A percentile compares a stretch with the other conserved stretches of the same genome.
phyloP scores from a whole-genome alignment of 495 filamentous ascomycete genomes.

The Penicillium antarcticum region DNA sequence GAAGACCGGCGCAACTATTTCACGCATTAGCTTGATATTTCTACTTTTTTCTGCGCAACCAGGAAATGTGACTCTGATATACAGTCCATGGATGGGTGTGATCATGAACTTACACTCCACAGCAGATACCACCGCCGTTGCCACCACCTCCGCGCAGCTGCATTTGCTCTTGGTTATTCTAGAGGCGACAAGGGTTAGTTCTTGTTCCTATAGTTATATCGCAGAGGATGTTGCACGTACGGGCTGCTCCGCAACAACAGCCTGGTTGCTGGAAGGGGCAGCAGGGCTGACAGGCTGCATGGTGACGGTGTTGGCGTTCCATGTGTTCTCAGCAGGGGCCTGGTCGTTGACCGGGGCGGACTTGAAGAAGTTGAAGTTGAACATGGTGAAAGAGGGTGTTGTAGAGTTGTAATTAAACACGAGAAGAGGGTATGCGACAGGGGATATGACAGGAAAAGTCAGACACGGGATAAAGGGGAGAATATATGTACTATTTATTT shows the following conservation, averaged over 20 bases:
- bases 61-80: not conserved
- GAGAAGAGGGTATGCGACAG: not conserved
- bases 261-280: conserved; percentile 24
- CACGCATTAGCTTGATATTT: conserved; percentile 7
- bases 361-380: conserved; percentile 41
- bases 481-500: conserved; percentile 2
- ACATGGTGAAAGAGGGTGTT: conserved; percentile 23
- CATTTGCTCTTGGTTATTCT: conserved; percentile 39
- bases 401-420: not conserved
- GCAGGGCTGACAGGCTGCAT: conserved; percentile 40
- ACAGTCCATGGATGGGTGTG: not conserved
- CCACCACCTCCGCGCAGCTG: conserved; percentile 43
- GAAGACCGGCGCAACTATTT: conserved; percentile 40
- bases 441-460: not conserved
- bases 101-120: conserved; percentile 37
- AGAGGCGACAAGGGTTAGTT: conserved; percentile 1
- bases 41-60: not conserved
- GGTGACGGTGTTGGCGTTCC: conserved; percentile 37
- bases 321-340: conserved; percentile 18
- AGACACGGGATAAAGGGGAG: not conserved
- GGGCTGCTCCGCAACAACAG: conserved; percentile 37
- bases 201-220: not conserved
- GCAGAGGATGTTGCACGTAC: conserved; percentile 16
- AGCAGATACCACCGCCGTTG: conserved; percentile 40
- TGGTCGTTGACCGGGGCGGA: conserved; percentile 30